These are phyloP conservation scores for Sarcomyxa edulis DNA, from an alignment of 768 basidiomycete species.

Conservation along the genomic window DNA sequence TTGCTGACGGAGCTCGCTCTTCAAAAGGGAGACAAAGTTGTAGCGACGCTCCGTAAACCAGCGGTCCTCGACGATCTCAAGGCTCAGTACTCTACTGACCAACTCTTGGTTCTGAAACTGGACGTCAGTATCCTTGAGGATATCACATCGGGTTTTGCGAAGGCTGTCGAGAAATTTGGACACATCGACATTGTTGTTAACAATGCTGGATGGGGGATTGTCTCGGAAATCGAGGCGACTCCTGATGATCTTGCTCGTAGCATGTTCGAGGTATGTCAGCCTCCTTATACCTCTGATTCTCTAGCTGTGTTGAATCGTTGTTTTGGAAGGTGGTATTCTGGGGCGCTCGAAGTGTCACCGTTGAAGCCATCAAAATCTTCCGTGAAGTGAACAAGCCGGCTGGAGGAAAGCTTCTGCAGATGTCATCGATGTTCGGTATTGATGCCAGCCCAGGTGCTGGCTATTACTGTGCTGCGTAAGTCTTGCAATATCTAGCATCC, in stretches of 20 bases:
- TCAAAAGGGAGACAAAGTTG: slow-evolving; percentile 29
- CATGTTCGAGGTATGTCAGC: slow-evolving; percentile 34
- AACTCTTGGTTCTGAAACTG: slow-evolving; percentile 27
- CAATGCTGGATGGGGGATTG: slow-evolving; percentile 29
- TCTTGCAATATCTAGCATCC: slow-evolving; percentile 4
- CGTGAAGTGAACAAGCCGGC: slow-evolving; percentile 32
- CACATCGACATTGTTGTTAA: slow-evolving; percentile 36
- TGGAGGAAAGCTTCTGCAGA: slow-evolving; percentile 33
- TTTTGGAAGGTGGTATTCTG: slow-evolving; percentile 28
- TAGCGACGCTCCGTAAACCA: slow-evolving; percentile 34
- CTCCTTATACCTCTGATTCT: no score
- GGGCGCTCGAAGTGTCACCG: slow-evolving; percentile 27
- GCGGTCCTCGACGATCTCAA: slow-evolving; percentile 22
- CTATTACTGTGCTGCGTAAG: slow-evolving; percentile 20
- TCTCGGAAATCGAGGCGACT: slow-evolving; percentile 33
- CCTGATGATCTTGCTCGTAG: slow-evolving; percentile 25
- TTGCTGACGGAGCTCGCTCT: slow-evolving; percentile 27
- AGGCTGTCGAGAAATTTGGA: slow-evolving; percentile 26
- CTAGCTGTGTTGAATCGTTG: slow-evolving; percentile 4
- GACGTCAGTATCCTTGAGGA: slow-evolving; percentile 29
- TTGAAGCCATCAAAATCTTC: slow-evolving; percentile 26
- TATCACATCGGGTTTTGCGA: slow-evolving; percentile 24
- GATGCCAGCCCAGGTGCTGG: slow-evolving; percentile 20
- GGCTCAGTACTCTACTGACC: slow-evolving; percentile 19
- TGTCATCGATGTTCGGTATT: slow-evolving; percentile 26